Base-by-base conservation (phyloP, 257 asterid species). In the Craterostigma plantagineum region DNA sequence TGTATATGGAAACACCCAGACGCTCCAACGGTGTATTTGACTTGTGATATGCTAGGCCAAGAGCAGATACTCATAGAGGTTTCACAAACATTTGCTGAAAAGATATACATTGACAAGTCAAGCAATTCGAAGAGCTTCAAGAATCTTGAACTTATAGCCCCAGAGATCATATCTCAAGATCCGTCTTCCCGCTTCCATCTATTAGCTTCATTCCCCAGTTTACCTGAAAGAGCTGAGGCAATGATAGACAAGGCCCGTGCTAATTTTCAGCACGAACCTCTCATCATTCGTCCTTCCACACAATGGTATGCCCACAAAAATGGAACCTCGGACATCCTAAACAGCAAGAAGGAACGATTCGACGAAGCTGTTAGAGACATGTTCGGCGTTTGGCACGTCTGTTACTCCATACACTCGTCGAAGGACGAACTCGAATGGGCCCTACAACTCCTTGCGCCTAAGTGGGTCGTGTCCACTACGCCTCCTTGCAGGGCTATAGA, bases 361-460 rank as follows among this genome's bases (percentile, higher is more conserved):
- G 73, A 76, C 51, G 82, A 71, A 63, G 93, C 94, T 45, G 81
- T 81, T 49, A 73, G 73, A 66, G 93, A 86, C 59, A 40, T 35
- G 23, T 60, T 38, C 39, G 94, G 94, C 38, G 70, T 86, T 57
- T 87, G 97, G 97, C 95, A 87, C 59, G 84, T 87, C 46, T 81
- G 97, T 62, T 87, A 73, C 77, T 62, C 97, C 7, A 79, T 81
- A 41, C 97, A 81, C 77, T 87, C 97, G 38, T 78, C 93, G 11
- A 67, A 65, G 62, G 97, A 71, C 43, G 97, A 87, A 59, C 55
- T 87, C 48, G 97, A 87, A 56, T 78, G 93, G 93, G 95, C 93
- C 49, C 50, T 87, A 65, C 84, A 69, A 58, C 80, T 76, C 68
- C 92, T 87, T 63, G 67, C 82, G n/a, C 97, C 93, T 34, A 86